Evolutionary conservation across 192 early-diverging fungal genomes (phyloP).

Genomic region (Rhizophlyctis rosea): DNA sequence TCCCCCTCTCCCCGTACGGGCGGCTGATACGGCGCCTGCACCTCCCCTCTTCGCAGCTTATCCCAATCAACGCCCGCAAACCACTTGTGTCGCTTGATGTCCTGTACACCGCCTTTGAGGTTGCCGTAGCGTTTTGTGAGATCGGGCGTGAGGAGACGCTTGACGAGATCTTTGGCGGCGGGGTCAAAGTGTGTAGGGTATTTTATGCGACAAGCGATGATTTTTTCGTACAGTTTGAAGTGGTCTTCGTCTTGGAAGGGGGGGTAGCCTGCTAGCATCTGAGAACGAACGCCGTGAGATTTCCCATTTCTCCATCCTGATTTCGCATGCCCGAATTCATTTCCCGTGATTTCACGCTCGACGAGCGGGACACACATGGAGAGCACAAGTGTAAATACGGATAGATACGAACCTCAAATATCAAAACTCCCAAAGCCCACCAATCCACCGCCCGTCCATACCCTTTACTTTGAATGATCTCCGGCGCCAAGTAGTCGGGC

Average conservation of each 20-base stretch:
- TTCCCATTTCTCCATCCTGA: too few relatives aligned
- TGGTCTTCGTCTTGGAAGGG: slow-evolving; percentile 72
- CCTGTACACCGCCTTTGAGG: slow-evolving; percentile 66
- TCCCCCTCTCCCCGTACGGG: slow-evolving; percentile 79
- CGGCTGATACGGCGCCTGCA: slow-evolving; percentile 86
- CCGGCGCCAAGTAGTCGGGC: slow-evolving; percentile 70
- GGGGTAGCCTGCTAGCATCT: slow-evolving; percentile 70
- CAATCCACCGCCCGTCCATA: slow-evolving; percentile 69
- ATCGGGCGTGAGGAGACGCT: slow-evolving; percentile 66
- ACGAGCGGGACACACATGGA: too few relatives aligned
- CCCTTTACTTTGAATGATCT: slow-evolving; percentile 68
- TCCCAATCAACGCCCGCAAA: slow-evolving; percentile 93
- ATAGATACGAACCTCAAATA: slow-evolving; percentile 50
- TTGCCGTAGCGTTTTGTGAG: slow-evolving; percentile 78
- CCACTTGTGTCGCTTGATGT: slow-evolving; percentile 95
- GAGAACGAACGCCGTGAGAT: too few relatives aligned
- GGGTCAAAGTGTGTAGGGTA: slow-evolving; percentile 74
- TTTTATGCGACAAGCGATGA: slow-evolving; percentile 64
- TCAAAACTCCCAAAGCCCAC: slow-evolving; percentile 63
- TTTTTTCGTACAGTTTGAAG: slow-evolving; percentile 72
- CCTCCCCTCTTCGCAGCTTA: slow-evolving; percentile 63
- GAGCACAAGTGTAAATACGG: too few relatives aligned
- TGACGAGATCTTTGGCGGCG: slow-evolving; percentile 70
- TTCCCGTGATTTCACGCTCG: too few relatives aligned
- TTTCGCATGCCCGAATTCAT: too few relatives aligned